A percentile compares a stretch with the other conserved stretches of the same genome.
These are phyloP conservation scores for Tanacetum coccineum DNA, from an alignment of 129 eudicot genomes.

Conservation along the genomic window DNA sequence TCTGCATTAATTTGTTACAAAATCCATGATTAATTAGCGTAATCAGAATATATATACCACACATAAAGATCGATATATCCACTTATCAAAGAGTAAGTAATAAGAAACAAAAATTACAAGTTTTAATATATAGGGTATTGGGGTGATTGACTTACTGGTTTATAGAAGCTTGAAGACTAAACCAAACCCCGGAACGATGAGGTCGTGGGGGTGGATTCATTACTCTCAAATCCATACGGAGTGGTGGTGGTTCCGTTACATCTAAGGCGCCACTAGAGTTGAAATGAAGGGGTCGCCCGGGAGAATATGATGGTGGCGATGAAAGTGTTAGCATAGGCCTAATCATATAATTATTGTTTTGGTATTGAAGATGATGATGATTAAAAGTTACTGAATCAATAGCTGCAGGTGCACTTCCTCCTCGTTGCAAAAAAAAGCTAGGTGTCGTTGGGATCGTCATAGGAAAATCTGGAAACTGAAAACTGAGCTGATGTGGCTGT, in stretches of 20 bases:
- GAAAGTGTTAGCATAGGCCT: constrained; percentile 24
- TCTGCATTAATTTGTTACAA: constrained; percentile 45
- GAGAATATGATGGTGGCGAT: constrained; percentile 21
- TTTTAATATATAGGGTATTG: constrained; percentile 1
- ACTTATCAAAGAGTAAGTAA: neutral
- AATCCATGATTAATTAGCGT: neutral
- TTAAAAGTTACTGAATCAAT: constrained; percentile 4
- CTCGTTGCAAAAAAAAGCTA: constrained; percentile 24
- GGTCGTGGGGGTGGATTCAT: constrained; percentile 67
- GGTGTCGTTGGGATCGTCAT: constrained; percentile 3
- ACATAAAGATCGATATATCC: neutral
- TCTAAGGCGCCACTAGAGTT: neutral
- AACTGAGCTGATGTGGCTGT: neutral
- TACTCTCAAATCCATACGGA: constrained; percentile 43
- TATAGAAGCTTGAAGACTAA: constrained; percentile 61
- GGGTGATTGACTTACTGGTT: constrained; percentile 51
- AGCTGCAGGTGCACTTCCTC: constrained; percentile 5
- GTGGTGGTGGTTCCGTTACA: constrained; percentile 11
- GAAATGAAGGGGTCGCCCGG: constrained; percentile 26
- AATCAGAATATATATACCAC: neutral
- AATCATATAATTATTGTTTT: constrained; percentile 8
- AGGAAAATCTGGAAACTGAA: constrained; percentile 22
- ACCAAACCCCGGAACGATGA: constrained; percentile 72
- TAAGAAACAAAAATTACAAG: neutral
- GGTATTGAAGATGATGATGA: constrained; percentile 24